Conservation (phyloP, 345 rosid genomes). For the Eucalyptus cladocalyx region DNA sequence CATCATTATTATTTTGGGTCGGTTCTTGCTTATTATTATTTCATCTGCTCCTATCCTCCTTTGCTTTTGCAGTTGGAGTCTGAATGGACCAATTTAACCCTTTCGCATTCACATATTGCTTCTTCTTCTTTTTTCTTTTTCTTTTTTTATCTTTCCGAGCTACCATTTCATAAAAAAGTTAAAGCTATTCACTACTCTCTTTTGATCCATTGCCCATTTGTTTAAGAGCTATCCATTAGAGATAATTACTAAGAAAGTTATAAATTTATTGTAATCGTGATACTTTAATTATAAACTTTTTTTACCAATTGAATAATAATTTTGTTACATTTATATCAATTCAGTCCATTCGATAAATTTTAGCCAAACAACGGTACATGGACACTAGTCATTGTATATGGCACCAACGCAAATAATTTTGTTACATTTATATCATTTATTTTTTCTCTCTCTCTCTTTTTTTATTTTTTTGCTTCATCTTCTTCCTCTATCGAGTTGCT, state of each 20-base stretch:
- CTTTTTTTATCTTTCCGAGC: not conserved
- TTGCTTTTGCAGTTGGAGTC: not conserved
- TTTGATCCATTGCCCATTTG: not conserved
- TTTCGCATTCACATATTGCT: not conserved
- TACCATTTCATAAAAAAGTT: not conserved
- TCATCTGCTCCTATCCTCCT: not conserved
- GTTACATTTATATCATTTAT: too few species aligned
- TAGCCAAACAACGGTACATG: rapidly evolving
- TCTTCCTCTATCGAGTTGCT: not conserved
- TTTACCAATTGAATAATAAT: too few species aligned
- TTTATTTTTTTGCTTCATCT: rapidly evolving
- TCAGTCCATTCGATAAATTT: rapidly evolving
- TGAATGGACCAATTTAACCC: not conserved
- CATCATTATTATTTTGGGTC: too few species aligned
- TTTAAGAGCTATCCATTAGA: not conserved
- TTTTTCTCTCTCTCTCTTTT: too few species aligned
- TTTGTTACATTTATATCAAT: too few species aligned
- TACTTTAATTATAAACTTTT: too few species aligned
- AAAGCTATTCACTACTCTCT: not conserved
- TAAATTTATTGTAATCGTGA: too few species aligned
- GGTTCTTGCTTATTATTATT: not conserved
- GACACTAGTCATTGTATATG: rapidly evolving
- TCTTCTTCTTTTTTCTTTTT: rapidly evolving
- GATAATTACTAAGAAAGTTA: not conserved
- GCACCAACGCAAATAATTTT: rapidly evolving